Evolutionary conservation across 1,284 basidiomycete species (phyloP).

Genomic region (Calocybe gambosa): DNA sequence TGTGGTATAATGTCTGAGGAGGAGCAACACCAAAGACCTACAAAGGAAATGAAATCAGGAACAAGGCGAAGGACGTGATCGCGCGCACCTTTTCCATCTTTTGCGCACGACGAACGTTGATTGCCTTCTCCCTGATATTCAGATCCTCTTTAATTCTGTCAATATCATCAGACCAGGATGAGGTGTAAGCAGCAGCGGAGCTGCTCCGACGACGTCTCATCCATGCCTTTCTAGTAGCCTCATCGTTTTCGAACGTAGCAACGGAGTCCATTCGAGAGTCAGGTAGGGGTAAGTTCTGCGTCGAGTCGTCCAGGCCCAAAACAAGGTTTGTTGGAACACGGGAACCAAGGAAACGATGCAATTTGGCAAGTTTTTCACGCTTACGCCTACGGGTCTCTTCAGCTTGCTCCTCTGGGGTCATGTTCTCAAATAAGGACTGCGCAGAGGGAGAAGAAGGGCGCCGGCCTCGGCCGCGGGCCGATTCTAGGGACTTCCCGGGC

Average conservation of each 20-base stretch:
- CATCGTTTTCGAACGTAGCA: slow-evolving; percentile 16
- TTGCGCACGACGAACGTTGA: slow-evolving; percentile 68
- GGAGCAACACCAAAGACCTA: slow-evolving; percentile 77
- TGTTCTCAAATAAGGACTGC: slow-evolving; percentile 42
- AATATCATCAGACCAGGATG: slow-evolving; percentile 44
- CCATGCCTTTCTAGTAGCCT: slow-evolving; percentile 30
- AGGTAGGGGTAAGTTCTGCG: slow-evolving; percentile 37
- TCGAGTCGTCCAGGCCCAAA: slow-evolving; percentile 40
- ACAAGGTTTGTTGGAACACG: slow-evolving; percentile 66
- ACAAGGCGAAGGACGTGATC: not conserved
- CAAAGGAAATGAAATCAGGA: slow-evolving; percentile 5
- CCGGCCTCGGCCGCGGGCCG: slow-evolving; percentile 16
- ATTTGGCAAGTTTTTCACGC: slow-evolving; percentile 67
- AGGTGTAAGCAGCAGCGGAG: slow-evolving; percentile 41
- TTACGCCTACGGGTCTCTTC: slow-evolving; percentile 61
- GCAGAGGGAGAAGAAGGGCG: slow-evolving; percentile 26
- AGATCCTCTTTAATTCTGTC: slow-evolving; percentile 65
- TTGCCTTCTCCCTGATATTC: slow-evolving; percentile 63
- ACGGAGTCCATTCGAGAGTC: slow-evolving; percentile 8
- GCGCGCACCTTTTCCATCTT: slow-evolving; percentile 76
- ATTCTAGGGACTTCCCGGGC: slow-evolving; percentile 11
- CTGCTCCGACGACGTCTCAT: slow-evolving; percentile 49
- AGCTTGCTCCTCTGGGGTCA: slow-evolving; percentile 44
- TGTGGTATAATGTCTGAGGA: slow-evolving; percentile 67
- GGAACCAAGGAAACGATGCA: slow-evolving; percentile 76